Percentiles rank a stretch among this genome's conserved stretches.
Evolutionary conservation across 2,329 filamentous ascomycete genomes (phyloP).

Genomic region (Alternaria angustiovoidea): DNA sequence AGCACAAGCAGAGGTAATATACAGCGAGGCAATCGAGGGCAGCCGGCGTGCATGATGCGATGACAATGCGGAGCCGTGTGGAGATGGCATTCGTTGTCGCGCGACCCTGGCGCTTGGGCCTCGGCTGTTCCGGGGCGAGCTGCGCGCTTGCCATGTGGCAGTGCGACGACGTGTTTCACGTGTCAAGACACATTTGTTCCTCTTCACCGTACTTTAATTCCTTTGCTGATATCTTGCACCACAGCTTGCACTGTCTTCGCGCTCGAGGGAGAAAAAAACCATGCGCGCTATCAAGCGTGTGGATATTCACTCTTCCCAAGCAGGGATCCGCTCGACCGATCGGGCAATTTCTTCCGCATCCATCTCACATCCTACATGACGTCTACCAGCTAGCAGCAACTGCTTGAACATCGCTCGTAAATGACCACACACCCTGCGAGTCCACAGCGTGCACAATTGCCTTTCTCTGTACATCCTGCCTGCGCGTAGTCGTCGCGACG

Average conservation of each 20-base stretch:
- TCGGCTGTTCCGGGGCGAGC: slow-evolving; percentile 9
- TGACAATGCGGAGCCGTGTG: slow-evolving; percentile 20
- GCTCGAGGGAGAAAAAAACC: too few relatives aligned
- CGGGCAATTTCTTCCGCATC: slow-evolving; percentile 7
- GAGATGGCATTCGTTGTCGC: slow-evolving; percentile 19
- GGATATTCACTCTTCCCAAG: background rate
- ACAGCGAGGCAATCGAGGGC: slow-evolving; percentile 1
- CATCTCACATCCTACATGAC: background rate
- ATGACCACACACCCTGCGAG: slow-evolving; percentile 15
- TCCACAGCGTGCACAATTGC: slow-evolving; percentile 15
- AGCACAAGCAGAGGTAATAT: background rate
- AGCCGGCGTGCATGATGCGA: slow-evolving; percentile 16
- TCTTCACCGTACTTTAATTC: slow-evolving; percentile 1
- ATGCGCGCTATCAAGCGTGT: background rate
- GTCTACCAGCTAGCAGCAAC: slow-evolving; percentile 11
- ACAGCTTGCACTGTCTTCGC: background rate
- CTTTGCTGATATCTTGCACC: background rate
- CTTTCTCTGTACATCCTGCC: slow-evolving; percentile 8
- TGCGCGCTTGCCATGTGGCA: slow-evolving; percentile 20
- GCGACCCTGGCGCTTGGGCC: slow-evolving; percentile 15
- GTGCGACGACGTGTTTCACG: background rate
- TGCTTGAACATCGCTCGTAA: slow-evolving; percentile 8
- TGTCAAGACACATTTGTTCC: background rate
- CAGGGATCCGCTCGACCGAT: slow-evolving; percentile 7
- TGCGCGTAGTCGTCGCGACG: slow-evolving; percentile 5